These are phyloP conservation scores for Neoscytalidium dimidiatum DNA, from an alignment of 2,329 filamentous ascomycete species.

Conservation along the genomic window DNA sequence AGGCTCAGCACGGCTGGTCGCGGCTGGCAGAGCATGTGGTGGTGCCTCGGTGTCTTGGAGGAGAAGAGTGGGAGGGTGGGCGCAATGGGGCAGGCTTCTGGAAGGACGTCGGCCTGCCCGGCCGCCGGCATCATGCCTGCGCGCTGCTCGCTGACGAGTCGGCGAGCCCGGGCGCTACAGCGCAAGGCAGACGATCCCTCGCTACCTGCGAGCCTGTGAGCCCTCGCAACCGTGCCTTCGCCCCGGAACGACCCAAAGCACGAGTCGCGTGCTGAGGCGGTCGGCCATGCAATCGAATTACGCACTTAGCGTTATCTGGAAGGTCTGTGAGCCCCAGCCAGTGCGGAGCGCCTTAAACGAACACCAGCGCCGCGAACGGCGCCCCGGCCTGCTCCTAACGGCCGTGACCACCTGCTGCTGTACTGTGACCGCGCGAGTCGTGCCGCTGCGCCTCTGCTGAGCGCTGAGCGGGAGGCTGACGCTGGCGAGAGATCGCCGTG, in stretches of 20 bases:
- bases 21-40: no score
- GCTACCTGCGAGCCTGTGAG: no score
- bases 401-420: background rate
- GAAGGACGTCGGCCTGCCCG: no score
- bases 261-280: constrained; percentile 5
- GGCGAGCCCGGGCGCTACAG: constrained; percentile 10
- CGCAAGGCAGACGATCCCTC: background rate
- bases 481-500: background rate
- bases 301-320: constrained; percentile 18
- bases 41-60: background rate
- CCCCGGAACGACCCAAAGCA: no score
- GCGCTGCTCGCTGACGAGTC: background rate
- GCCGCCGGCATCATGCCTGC: background rate
- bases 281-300: constrained; percentile 12
- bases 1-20: background rate
- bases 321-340: constrained; percentile 11
- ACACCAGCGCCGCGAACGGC: constrained; percentile 2
- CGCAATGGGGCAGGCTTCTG: constrained; percentile 14
- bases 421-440: background rate
- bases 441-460: no score
- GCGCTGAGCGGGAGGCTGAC: background rate
- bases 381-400: background rate
- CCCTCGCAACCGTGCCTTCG: no score
- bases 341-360: constrained; percentile 5
- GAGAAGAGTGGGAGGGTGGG: background rate